A percentile compares a stretch with the other conserved stretches of the same genome.
Evolutionary conservation across 2,329 filamentous ascomycete genomes (phyloP).

Genomic region (Onygenales sp.): DNA sequence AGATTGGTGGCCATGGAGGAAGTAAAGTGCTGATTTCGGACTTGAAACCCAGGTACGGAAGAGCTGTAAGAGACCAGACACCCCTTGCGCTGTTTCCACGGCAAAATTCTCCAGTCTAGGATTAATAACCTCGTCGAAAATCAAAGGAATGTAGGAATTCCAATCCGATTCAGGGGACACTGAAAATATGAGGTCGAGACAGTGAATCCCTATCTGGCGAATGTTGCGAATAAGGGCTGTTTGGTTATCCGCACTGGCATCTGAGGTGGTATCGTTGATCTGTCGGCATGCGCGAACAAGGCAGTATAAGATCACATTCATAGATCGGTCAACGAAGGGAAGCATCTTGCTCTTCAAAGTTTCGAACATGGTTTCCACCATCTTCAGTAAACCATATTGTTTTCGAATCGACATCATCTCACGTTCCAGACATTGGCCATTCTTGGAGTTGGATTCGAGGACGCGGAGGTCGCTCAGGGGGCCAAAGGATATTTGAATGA

Average conservation of each 20-base stretch:
- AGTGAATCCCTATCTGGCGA: constrained; percentile 60
- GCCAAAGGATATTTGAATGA: constrained; percentile 73
- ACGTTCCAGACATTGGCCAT: constrained; percentile 45
- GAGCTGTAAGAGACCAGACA: constrained; percentile 73
- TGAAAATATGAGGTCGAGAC: constrained; percentile 67
- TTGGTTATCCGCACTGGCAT: constrained; percentile 19
- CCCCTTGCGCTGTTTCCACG: constrained; percentile 75
- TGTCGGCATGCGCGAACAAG: constrained; percentile 58
- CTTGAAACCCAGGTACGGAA: constrained; percentile 72
- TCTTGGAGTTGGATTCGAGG: constrained; percentile 40
- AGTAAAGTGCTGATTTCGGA: constrained; percentile 56
- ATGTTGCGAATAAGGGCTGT: constrained; percentile 38
- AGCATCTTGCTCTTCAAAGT: constrained; percentile 67
- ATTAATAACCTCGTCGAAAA: constrained; percentile 66
- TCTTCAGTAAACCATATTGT: constrained; percentile 84
- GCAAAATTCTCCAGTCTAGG: constrained; percentile 71
- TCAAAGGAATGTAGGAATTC: constrained; percentile 57
- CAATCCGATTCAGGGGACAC: constrained; percentile 63
- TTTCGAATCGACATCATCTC: constrained; percentile 61
- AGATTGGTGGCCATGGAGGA: constrained; percentile 50
- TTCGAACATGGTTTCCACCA: constrained; percentile 78
- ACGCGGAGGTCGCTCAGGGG: constrained; percentile 54
- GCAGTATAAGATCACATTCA: constrained; percentile 74
- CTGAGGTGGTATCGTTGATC: constrained; percentile 18
- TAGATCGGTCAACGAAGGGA: constrained; percentile 57